Evolutionary conservation across 306 rosid species (phyloP).

Genomic region (Corylus heterophylla): DNA sequence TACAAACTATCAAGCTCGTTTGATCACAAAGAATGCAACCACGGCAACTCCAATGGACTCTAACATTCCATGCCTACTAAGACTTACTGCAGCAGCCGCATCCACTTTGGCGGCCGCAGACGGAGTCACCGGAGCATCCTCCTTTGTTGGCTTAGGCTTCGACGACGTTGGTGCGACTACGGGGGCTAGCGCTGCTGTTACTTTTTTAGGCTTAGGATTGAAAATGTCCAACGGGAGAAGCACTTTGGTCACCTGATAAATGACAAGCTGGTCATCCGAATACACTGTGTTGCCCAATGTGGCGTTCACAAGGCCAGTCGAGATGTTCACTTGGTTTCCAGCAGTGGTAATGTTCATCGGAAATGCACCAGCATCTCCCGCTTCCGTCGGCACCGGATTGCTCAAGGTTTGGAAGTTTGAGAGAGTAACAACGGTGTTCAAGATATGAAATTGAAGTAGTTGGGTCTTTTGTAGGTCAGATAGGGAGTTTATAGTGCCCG

Average conservation of each 20-base stretch:
- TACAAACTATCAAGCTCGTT: too few species aligned
- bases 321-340: slow-evolving; percentile 55
- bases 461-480: slow-evolving; percentile 54
- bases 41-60: too few species aligned
- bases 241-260: slow-evolving; percentile 60
- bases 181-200: slow-evolving; percentile 24
- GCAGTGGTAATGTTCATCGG: slow-evolving; percentile 62
- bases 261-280: slow-evolving; percentile 48
- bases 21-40: too few species aligned
- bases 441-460: slow-evolving; percentile 58
- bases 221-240: slow-evolving; percentile 66
- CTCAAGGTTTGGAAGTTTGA: slow-evolving; percentile 67
- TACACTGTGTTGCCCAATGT: slow-evolving; percentile 57
- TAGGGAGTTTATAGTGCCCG: slow-evolving; percentile 64
- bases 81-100: too few species aligned
- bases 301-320: slow-evolving; percentile 67
- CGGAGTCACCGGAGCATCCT: too few species aligned
- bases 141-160: slow-evolving; percentile 1
- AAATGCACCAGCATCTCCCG: slow-evolving; percentile 50
- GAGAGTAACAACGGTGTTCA: slow-evolving; percentile 42
- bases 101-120: too few species aligned
- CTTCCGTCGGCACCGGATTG: slow-evolving; percentile 71
- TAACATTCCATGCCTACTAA: too few species aligned
- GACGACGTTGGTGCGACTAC: neutral
- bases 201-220: slow-evolving; percentile 33